A percentile compares a stretch with the other conserved stretches of the same genome.
These are phyloP conservation scores for Sonneratia caseolaris DNA, from an alignment of 345 rosid species.

Conservation along the genomic window DNA sequence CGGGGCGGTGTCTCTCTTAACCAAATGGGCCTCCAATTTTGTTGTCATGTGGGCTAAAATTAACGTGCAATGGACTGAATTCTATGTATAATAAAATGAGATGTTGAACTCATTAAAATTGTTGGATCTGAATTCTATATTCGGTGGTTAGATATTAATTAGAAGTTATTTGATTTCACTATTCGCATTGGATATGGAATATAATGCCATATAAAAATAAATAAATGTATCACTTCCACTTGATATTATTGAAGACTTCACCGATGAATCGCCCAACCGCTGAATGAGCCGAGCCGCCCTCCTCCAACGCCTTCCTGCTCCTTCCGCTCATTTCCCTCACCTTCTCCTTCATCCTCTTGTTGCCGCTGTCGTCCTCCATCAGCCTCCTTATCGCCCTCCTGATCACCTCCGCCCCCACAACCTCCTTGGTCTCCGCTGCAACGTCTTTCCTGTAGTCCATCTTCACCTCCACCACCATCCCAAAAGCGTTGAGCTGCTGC, in stretches of 20 bases:
- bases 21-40: constrained; percentile 6
- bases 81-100: too few relatives aligned
- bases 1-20: constrained; percentile 13
- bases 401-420: constrained; percentile 37
- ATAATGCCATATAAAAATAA: too few relatives aligned
- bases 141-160: too few relatives aligned
- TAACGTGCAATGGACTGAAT: too few relatives aligned
- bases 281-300: constrained; percentile 39
- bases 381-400: constrained; percentile 27
- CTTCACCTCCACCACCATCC: constrained; percentile 23
- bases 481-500: constrained; percentile 51
- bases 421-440: neutral
- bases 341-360: constrained; percentile 19
- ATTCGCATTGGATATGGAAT: too few relatives aligned
- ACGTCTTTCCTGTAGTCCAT: constrained; percentile 11
- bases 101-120: too few relatives aligned
- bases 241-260: constrained; percentile 13
- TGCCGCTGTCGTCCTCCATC: constrained; percentile 21
- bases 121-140: too few relatives aligned
- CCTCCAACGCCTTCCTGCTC: constrained; percentile 24
- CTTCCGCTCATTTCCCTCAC: constrained; percentile 20
- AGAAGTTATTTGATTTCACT: too few relatives aligned
- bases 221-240: too few relatives aligned
- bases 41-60: too few relatives aligned
- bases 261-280: constrained; percentile 19